Evolutionary conservation across 129 eudicot genomes (phyloP).

Genomic region (Calendula officinalis): DNA sequence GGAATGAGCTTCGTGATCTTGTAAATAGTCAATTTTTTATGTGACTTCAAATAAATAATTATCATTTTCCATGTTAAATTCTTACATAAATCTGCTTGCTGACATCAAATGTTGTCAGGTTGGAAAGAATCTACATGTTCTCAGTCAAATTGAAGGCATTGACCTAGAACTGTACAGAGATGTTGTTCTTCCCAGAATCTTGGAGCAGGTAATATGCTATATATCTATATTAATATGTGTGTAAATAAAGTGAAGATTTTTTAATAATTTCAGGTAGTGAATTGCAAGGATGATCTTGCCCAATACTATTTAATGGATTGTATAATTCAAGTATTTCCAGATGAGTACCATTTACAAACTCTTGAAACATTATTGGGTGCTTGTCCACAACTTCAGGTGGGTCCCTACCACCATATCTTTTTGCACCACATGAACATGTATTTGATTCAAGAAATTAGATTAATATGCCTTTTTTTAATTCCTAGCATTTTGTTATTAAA

Average conservation of each 20-base stretch:
- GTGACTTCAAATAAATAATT: slow-evolving; percentile 1
- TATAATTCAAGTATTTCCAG: slow-evolving; percentile 95
- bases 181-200: slow-evolving; percentile 81
- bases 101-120: slow-evolving; percentile 53
- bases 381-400: slow-evolving; percentile 99
- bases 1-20: slow-evolving; percentile 99
- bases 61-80: slow-evolving; percentile 8
- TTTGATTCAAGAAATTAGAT: background rate
- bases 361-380: slow-evolving; percentile 87
- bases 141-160: slow-evolving; percentile 96
- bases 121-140: slow-evolving; percentile 97
- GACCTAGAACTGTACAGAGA: slow-evolving; percentile 92
- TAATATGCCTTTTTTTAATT: background rate
- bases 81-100: slow-evolving; percentile 30
- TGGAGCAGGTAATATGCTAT: slow-evolving; percentile 68
- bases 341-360: slow-evolving; percentile 93
- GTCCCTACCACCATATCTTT: slow-evolving; percentile 11
- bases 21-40: slow-evolving; percentile 41
- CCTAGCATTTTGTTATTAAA: slow-evolving; percentile 12
- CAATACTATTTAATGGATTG: slow-evolving; percentile 96
- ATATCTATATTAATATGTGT: background rate
- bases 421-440: background rate
- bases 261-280: slow-evolving; percentile 66
- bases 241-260: slow-evolving; percentile 8
- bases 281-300: slow-evolving; percentile 96